Conservation (phyloP, 352 stramenopile genomes). For the Pythium scleroteichum region DNA sequence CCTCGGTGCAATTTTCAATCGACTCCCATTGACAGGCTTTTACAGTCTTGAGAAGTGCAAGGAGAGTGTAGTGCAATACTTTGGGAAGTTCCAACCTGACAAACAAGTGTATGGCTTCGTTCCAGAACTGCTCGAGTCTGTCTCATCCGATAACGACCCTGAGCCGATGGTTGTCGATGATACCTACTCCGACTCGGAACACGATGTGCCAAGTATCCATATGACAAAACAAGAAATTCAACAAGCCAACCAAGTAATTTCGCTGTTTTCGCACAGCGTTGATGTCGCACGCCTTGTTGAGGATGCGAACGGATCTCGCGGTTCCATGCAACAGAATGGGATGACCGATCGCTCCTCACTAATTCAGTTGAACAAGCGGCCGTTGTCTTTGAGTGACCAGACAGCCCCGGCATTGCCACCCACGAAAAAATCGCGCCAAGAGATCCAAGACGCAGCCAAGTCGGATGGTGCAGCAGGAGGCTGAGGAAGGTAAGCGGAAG, state of each 20-base stretch:
- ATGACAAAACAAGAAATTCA: constrained; percentile 26
- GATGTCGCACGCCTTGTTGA: constrained; percentile 28
- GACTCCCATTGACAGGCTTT: constrained; percentile 89
- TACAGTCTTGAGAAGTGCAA: constrained; percentile 94
- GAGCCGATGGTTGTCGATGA: constrained; percentile 27
- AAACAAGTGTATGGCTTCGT: constrained; percentile 85
- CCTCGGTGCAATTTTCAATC: constrained; percentile 97
- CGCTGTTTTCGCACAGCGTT: constrained; percentile 28
- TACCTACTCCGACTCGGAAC: constrained; percentile 3
- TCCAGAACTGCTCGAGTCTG: constrained; percentile 53
- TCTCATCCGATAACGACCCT: constrained; percentile 12
- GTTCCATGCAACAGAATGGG: neutral
- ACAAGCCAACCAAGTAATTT: constrained; percentile 26
- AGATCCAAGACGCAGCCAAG: constrained; percentile 43
- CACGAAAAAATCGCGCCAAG: constrained; percentile 30
- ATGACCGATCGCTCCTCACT: neutral
- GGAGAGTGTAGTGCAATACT: constrained; percentile 91
- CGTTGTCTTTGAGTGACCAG: neutral
- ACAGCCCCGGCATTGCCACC: neutral
- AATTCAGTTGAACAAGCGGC: constrained; percentile 18
- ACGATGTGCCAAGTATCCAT: constrained; percentile 6
- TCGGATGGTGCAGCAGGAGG: constrained; percentile 35
- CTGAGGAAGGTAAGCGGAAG: constrained; percentile 31
- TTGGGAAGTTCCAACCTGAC: constrained; percentile 72
- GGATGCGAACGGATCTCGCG: constrained; percentile 13